phyloP scores from a whole-genome alignment of 345 rosid species.

The Salix viminalis region DNA sequence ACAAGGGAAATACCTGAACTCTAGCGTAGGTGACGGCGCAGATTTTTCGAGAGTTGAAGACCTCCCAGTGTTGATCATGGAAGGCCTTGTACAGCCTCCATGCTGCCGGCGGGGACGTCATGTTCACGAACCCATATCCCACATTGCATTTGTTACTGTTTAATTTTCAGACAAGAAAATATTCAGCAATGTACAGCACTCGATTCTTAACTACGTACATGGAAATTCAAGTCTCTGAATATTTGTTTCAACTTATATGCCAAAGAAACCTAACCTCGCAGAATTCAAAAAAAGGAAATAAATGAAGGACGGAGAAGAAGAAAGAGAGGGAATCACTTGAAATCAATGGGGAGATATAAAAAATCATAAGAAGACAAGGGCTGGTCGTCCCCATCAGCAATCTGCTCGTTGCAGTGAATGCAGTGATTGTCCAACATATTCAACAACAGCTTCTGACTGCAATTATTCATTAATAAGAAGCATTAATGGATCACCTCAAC shows the following conservation, averaged over 20 bases:
- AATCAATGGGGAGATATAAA: constrained; percentile 92
- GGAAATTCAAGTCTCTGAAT: not conserved
- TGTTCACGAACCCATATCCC: constrained; percentile 98
- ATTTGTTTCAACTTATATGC: not conserved
- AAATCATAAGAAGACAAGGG: constrained; percentile 84
- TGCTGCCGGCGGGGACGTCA: constrained; percentile 82
- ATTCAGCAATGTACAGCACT: not conserved
- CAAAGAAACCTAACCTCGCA: not conserved
- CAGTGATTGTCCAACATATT: constrained; percentile 89
- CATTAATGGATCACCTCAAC: not conserved
- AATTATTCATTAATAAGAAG: not conserved
- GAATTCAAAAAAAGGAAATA: not conserved
- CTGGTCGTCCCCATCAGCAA: constrained; percentile 37
- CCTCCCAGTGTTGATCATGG: constrained; percentile 73
- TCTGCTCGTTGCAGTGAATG: constrained; percentile 76
- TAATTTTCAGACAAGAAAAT: not conserved
- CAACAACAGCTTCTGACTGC: constrained; percentile 42
- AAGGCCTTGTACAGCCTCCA: constrained; percentile 75
- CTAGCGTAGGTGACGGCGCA: constrained; percentile 90
- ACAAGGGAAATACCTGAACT: constrained; percentile 51
- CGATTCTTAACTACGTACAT: not conserved
- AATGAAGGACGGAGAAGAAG: not conserved
- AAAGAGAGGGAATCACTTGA: constrained; percentile 44
- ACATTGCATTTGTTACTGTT: constrained; percentile 87
- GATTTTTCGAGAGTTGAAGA: constrained; percentile 69